Conservation (phyloP, 2,329 filamentous ascomycete genomes). For the Ophiostoma fasciatum region DNA sequence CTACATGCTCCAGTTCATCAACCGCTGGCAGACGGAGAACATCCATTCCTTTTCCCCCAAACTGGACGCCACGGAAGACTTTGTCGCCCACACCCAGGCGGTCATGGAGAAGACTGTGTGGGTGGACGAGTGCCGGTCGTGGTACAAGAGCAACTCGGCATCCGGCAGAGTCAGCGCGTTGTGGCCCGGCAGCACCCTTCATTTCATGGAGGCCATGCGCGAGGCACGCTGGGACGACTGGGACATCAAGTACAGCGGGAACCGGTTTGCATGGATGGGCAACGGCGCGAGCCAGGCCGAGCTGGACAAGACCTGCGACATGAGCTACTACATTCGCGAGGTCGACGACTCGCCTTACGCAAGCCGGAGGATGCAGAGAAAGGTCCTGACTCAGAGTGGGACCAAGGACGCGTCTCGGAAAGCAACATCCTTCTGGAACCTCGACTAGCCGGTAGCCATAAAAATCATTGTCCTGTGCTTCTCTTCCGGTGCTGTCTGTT, state of each 20-base stretch:
- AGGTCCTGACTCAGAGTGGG: not conserved
- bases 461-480: too few relatives aligned
- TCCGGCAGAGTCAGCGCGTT: slow-evolving; percentile 13
- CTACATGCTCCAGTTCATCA: not conserved
- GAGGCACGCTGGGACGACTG: slow-evolving; percentile 19
- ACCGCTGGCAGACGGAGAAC: not conserved
- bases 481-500: too few relatives aligned
- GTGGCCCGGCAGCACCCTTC: slow-evolving; percentile 10
- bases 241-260: slow-evolving; percentile 9
- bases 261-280: slow-evolving; percentile 4
- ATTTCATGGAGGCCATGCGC: slow-evolving; percentile 14
- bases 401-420: not conserved
- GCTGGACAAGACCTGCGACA: not conserved
- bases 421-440: not conserved
- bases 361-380: slow-evolving; percentile 1
- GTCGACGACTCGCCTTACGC: not conserved
- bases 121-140: slow-evolving; percentile 14
- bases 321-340: not conserved
- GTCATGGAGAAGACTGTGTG: slow-evolving; percentile 17
- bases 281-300: slow-evolving; percentile 17
- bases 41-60: not conserved
- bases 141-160: slow-evolving; percentile 14
- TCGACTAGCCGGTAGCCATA: too few relatives aligned
- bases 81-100: slow-evolving; percentile 15
- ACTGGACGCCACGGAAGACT: slow-evolving; percentile 2